Percentiles rank a stretch among this genome's conserved stretches.
Evolutionary conservation across 331 rosid species (phyloP).

Genomic region (Acacia pycnantha): DNA sequence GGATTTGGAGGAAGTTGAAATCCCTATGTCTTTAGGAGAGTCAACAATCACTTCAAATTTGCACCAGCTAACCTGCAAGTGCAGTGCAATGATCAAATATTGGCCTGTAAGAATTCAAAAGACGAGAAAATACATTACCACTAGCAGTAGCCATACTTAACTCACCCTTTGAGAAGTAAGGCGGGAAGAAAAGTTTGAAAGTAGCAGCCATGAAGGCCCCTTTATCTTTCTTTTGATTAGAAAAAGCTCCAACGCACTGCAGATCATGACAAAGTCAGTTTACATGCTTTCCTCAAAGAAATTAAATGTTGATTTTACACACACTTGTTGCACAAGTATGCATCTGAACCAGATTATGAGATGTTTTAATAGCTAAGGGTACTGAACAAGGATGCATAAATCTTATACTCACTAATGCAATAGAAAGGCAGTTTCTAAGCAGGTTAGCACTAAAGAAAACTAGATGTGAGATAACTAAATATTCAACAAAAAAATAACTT

Average conservation of each 20-base stretch:
- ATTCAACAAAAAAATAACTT: not conserved
- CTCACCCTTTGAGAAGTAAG: conserved; percentile 70
- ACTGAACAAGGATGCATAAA: conserved; percentile 6
- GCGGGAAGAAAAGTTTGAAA: conserved; percentile 56
- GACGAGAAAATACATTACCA: conserved; percentile 6
- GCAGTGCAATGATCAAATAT: conserved; percentile 31
- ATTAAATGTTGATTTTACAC: conserved; percentile 11
- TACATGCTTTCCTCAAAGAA: conserved; percentile 6
- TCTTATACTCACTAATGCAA: conserved; percentile 1
- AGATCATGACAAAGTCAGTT: conserved; percentile 39
- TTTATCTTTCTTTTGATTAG: conserved; percentile 83
- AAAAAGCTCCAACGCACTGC: conserved; percentile 90
- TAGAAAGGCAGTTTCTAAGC: not conserved
- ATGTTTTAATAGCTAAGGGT: not conserved
- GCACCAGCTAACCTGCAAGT: conserved; percentile 92
- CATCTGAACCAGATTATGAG: not conserved
- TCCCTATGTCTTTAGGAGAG: conserved; percentile 67
- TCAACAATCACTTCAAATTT: conserved; percentile 83
- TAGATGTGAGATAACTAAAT: conserved; percentile 5
- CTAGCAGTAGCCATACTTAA: conserved; percentile 1
- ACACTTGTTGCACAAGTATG: not conserved
- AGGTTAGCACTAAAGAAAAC: not conserved
- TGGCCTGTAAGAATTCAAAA: not conserved
- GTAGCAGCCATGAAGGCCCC: conserved; percentile 87
- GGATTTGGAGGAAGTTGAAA: conserved; percentile 56